Base-by-base conservation (phyloP, 2,329 filamentous ascomycete species). In the Colletotrichum nymphaeae region DNA sequence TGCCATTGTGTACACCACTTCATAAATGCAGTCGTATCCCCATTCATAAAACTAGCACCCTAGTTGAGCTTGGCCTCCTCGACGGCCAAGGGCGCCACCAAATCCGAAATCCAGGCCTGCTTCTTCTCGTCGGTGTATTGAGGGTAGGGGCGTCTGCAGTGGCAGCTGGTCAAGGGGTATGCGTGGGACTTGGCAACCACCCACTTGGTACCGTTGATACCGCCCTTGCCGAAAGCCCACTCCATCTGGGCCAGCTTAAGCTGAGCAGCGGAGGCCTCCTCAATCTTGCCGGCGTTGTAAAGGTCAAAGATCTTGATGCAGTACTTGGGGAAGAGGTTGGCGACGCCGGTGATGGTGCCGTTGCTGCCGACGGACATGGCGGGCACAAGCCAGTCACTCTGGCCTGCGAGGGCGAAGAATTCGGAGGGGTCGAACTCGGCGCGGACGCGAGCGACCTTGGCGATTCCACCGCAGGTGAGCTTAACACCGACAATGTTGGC, bases 391-490 rank as follows among this genome's bases (percentile, higher is more conserved):
- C 93, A 95, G 78, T 95, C 93, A 2, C 89, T 90, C 82, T 95
- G 93, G 0, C 93, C 93, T 1, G 92, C 93, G 77, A 90, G 94
- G 0, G 91, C 89, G 1, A 92, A 89, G 78, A 95, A 95, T 12
- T 86, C 80, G 2, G 88, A 85, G 0, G 87, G 81, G 0, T 86
- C 80, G 72, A 93, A 83, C 74, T 84, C 80, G 19, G 84, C 85
- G 7, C 82, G 79, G 4, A 95, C 86, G 9, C 93, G 86, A 4
- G 90, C 90, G 62, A 94, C 88, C 82, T 94, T 94, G 72, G 91
- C 93, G 37, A 93, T 93, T 76, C 90, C 91, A n/a, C 92, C 93
- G 78, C 93, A 94, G 2, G 92, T 94, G 68, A 94, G 83, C 84
- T 94, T 94, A 65, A 91, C 90, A 35, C 91, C 92, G 63, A 93